phyloP scores from a whole-genome alignment of 306 rosid genomes.

The Dicorynia guianensis region DNA sequence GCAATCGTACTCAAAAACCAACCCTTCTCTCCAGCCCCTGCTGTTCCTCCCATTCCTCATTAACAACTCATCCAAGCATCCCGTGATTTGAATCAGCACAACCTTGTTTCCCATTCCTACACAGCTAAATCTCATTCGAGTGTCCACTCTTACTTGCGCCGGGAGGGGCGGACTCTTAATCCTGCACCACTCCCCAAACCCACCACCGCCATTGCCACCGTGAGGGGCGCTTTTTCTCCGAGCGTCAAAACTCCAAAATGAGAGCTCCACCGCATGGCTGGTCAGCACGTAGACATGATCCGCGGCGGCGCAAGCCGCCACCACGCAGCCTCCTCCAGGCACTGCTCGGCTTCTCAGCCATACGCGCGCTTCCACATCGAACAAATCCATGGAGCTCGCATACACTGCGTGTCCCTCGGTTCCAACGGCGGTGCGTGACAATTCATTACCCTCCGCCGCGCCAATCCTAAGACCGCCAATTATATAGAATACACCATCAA shows the following conservation, averaged over 20 bases:
- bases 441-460: conserved; percentile 38
- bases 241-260: conserved; percentile 75
- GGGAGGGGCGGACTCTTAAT: conserved; percentile 68
- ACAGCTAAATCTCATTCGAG: conserved; percentile 69
- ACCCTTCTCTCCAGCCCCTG: conserved; percentile 58
- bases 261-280: conserved; percentile 76
- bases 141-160: conserved; percentile 61
- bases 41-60: conserved; percentile 46
- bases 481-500: conserved; percentile 58
- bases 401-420: conserved; percentile 63
- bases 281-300: conserved; percentile 61
- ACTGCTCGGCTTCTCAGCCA: conserved; percentile 73
- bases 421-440: conserved; percentile 42
- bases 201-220: not conserved
- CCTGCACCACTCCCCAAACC: conserved; percentile 73
- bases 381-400: conserved; percentile 84
- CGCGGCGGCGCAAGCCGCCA: conserved; percentile 63
- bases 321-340: conserved; percentile 75
- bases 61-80: conserved; percentile 52
- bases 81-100: conserved; percentile 58
- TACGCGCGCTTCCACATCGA: conserved; percentile 58
- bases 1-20: conserved; percentile 63
- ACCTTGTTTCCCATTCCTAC: conserved; percentile 68
- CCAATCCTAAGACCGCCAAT: conserved; percentile 76
- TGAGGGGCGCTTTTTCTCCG: conserved; percentile 34